A percentile compares a stretch with the other conserved stretches of the same genome.
phyloP scores from a whole-genome alignment of 345 rosid species.

The Jatropha curcas region DNA sequence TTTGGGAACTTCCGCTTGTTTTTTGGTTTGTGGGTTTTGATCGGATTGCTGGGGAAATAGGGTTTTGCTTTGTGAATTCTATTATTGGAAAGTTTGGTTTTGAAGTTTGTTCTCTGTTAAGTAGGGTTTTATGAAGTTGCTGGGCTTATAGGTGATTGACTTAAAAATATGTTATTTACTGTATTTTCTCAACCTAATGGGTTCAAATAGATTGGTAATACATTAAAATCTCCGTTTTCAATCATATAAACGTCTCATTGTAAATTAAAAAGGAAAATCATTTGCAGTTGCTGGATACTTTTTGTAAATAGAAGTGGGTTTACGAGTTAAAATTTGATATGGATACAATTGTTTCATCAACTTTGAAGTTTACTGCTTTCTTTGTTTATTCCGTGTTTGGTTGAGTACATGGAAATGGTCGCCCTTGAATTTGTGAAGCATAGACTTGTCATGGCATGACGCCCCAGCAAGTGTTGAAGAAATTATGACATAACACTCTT shows the following conservation, averaged over 20 bases:
- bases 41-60: not conserved
- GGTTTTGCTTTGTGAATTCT: not conserved
- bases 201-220: not conserved
- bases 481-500: not conserved
- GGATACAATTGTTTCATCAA: not conserved
- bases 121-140: conserved; percentile 11
- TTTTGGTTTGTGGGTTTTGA: conserved; percentile 12
- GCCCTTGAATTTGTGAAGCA: no score
- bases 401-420: not conserved
- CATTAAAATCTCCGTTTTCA: not conserved
- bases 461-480: not conserved
- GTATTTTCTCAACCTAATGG: not conserved
- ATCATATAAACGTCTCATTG: no score
- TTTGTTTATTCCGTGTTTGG: not conserved
- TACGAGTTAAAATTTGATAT: not conserved
- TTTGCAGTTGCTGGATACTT: not conserved
- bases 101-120: not conserved
- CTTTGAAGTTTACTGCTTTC: not conserved
- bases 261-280: not conserved
- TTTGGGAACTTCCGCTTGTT: not conserved
- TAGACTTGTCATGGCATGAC: not conserved
- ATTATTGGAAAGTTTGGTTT: not conserved
- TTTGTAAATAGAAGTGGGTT: not conserved
- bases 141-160: not conserved
- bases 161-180: not conserved